Percentiles rank a stretch among this genome's conserved stretches.
Conservation (phyloP, 306 rosid species). For the Prunus padus region DNA sequence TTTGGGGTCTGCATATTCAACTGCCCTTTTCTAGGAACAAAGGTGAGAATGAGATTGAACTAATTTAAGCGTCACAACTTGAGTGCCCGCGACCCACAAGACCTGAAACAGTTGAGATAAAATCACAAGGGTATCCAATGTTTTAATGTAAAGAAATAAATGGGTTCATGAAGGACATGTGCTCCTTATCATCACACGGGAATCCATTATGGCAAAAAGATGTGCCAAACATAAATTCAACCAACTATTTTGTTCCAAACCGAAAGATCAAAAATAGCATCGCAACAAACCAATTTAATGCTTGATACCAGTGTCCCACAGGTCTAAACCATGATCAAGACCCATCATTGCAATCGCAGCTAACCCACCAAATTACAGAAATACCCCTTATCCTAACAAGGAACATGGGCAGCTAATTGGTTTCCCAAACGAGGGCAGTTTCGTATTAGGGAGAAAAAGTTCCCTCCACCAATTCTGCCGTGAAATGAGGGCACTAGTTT, state of each 20-base stretch:
- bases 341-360: slow-evolving; percentile 41
- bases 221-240: slow-evolving; percentile 12
- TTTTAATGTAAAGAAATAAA: slow-evolving; percentile 42
- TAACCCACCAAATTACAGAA: slow-evolving; percentile 28
- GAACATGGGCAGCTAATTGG: neutral
- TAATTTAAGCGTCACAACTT: slow-evolving; percentile 41
- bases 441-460: slow-evolving; percentile 22
- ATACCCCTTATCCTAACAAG: slow-evolving; percentile 19
- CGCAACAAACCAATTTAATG: slow-evolving; percentile 6
- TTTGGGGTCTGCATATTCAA: slow-evolving; percentile 92
- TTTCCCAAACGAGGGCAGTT: slow-evolving; percentile 12
- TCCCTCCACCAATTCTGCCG: slow-evolving; percentile 63
- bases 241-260: slow-evolving; percentile 19
- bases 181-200: slow-evolving; percentile 41
- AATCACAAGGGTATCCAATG: slow-evolving; percentile 81
- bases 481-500: slow-evolving; percentile 47
- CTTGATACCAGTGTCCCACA: slow-evolving; percentile 12
- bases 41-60: slow-evolving; percentile 22
- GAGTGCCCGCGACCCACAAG: slow-evolving; percentile 76
- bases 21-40: slow-evolving; percentile 30
- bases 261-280: slow-evolving; percentile 1
- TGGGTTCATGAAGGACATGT: slow-evolving; percentile 55
- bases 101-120: slow-evolving; percentile 48
- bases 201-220: slow-evolving; percentile 48
- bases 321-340: slow-evolving; percentile 21